Base-by-base conservation (phyloP, 2,329 filamentous ascomycete species). In the Aciculosporium take region DNA sequence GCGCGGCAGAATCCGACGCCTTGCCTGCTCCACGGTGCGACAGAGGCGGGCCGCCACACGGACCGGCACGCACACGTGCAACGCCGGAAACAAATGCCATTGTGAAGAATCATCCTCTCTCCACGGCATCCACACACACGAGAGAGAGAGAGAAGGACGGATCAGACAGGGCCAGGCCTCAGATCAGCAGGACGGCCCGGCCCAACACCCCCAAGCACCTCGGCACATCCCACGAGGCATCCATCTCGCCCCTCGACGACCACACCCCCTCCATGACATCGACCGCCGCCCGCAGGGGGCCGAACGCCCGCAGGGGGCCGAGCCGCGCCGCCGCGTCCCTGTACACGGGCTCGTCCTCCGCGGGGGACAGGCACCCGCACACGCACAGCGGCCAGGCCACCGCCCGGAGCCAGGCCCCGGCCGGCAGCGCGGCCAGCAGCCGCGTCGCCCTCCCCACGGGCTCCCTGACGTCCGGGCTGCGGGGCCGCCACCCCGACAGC, bases 401-500 rank as follows among this genome's bases (percentile, higher is more conserved):
- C 6, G 60, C 54, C 33, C 58, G 51, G 8, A 66, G 42, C 17
- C 55, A 59, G 17, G 55, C 53, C 35, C 54, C 53, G 12, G 45
- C 41, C 6, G 56, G 55, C 3, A 63, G 48, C 30, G 48, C 48
- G 12, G 51, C 45, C 7, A 70, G 49, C 38, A 66, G 50, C 9
- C 58, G 51, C 1, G 57, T 58, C 41, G 60, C 56, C 29, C 48
- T 53, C 45, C 50, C 32, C 47, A 66, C 53, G 18, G 55, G 46
- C 20, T 48, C 45, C 3, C 57, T 57, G 2, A 71, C 61, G 39
- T 69, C 67, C 0, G 56, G 52, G 36, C 57, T 63, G 0, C 60
- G 59, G 0, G 68, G 68, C 45, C 70, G 67, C 69, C 68, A 73
- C 3, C 69, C 71, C 1, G 61, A 64, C 3, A 70, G 57, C 17